phyloP scores from a whole-genome alignment of 106 monocot genomes.

The Dioscorea alata region DNA sequence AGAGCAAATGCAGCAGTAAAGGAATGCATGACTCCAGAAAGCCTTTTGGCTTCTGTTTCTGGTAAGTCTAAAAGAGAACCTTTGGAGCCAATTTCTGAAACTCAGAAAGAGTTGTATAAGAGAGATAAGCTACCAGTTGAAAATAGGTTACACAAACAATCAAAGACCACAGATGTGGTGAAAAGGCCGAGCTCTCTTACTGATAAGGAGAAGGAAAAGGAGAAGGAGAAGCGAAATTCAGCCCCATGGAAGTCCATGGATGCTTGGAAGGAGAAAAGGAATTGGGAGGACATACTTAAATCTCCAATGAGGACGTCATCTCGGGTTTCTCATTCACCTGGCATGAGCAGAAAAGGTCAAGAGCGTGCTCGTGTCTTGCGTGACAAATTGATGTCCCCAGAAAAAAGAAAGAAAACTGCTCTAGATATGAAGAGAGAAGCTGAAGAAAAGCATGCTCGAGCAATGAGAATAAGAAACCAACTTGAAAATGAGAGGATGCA shows the following conservation, averaged over 20 bases:
- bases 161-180: conserved; percentile 20
- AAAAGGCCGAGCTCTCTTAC: conserved; percentile 28
- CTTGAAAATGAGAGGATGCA: conserved; percentile 90
- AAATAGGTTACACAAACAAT: conserved; percentile 40
- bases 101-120: conserved; percentile 37
- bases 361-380: conserved; percentile 72
- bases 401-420: conserved; percentile 86
- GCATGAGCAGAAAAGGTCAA: conserved; percentile 59
- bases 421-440: conserved; percentile 84
- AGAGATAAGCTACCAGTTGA: conserved; percentile 44
- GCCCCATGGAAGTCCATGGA: conserved; percentile 78
- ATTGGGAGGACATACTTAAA: conserved; percentile 95
- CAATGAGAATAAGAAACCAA: conserved; percentile 79
- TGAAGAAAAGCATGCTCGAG: conserved; percentile 96
- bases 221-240: conserved; percentile 50
- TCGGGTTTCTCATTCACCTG: conserved; percentile 58
- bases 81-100: conserved; percentile 44
- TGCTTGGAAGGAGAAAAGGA: conserved; percentile 98
- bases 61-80: conserved; percentile 32
- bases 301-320: conserved; percentile 58
- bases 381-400: conserved; percentile 95
- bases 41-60: conserved; percentile 12
- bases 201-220: conserved; percentile 45
- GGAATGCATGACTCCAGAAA: conserved; percentile 15
- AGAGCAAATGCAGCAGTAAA: conserved; percentile 11